Percentiles rank a stretch among this genome's conserved stretches.
phyloP scores from a whole-genome alignment of 345 rosid species.

The Pelargonium nanum region DNA sequence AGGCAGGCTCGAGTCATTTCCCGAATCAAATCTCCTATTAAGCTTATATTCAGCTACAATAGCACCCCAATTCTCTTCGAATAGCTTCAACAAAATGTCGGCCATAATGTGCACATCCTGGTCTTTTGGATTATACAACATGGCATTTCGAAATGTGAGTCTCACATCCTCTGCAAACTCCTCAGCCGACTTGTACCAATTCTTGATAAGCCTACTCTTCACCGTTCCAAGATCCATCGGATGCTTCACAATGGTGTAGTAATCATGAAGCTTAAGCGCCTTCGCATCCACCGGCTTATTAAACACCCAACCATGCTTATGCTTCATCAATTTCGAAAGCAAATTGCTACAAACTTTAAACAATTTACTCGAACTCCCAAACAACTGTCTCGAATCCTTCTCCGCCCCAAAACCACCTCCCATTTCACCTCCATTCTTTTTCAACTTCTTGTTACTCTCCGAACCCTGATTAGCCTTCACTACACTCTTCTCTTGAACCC shows the following conservation, averaged over 20 bases:
- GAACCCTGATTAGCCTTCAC: conserved; percentile 25
- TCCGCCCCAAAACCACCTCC: conserved; percentile 16
- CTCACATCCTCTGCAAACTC: conserved; percentile 82
- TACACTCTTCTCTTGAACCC: conserved; percentile 22
- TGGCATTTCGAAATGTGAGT: conserved; percentile 74
- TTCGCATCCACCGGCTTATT: conserved; percentile 70
- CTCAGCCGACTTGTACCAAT: conserved; percentile 52
- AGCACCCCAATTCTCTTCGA: conserved; percentile 57
- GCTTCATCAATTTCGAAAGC: conserved; percentile 70
- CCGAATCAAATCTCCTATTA: conserved; percentile 19
- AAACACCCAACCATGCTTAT: conserved; percentile 80
- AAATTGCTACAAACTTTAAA: conserved; percentile 41
- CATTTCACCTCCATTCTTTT: conserved; percentile 19
- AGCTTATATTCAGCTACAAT: conserved; percentile 31
- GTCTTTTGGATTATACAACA: conserved; percentile 70
- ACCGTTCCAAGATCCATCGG: conserved; percentile 97
- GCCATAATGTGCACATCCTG: conserved; percentile 84
- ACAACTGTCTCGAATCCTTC: conserved; percentile 32
- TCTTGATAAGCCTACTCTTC: conserved; percentile 50
- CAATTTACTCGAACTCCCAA: neutral
- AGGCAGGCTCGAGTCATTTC: conserved; percentile 15
- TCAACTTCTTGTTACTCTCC: conserved; percentile 38
- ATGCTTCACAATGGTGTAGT: conserved; percentile 51
- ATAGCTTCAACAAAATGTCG: conserved; percentile 39
- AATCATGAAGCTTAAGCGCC: conserved; percentile 66